Evolutionary conservation across 2,329 filamentous ascomycete species (phyloP).

Genomic region (Calonectria pteridis): DNA sequence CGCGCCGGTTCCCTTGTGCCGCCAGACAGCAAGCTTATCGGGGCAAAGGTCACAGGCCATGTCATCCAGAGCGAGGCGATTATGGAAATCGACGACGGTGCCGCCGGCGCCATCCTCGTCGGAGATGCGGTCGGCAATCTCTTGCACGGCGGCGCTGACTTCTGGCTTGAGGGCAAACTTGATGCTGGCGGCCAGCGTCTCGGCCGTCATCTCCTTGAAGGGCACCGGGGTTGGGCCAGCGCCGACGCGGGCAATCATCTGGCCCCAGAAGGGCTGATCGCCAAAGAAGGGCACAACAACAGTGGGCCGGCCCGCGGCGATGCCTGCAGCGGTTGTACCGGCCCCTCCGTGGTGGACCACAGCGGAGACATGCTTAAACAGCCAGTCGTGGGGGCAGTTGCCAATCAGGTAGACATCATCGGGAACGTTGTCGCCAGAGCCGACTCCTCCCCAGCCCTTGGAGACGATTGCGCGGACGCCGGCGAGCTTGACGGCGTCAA

Average conservation of each 20-base stretch:
- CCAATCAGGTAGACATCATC: slow-evolving; percentile 71
- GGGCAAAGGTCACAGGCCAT: slow-evolving; percentile 67
- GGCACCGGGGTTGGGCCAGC: slow-evolving; percentile 71
- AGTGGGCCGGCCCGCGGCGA: slow-evolving; percentile 70
- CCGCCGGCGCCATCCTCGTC: slow-evolving; percentile 66
- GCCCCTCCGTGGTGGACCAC: slow-evolving; percentile 76
- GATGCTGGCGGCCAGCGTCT: slow-evolving; percentile 68
- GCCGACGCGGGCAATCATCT: slow-evolving; percentile 71
- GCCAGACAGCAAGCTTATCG: slow-evolving; percentile 71
- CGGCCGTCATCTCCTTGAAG: slow-evolving; percentile 68
- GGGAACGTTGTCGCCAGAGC: slow-evolving; percentile 56
- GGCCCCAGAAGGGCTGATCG: slow-evolving; percentile 75
- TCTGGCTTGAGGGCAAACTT: slow-evolving; percentile 62
- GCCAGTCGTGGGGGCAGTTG: slow-evolving; percentile 77
- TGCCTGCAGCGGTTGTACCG: slow-evolving; percentile 73
- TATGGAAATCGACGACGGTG: slow-evolving; percentile 65
- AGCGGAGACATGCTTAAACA: slow-evolving; percentile 69
- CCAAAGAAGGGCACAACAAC: slow-evolving; percentile 77
- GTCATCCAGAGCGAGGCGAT: slow-evolving; percentile 52
- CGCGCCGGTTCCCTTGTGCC: slow-evolving; percentile 65
- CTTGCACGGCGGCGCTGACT: slow-evolving; percentile 51
- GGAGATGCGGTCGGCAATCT: slow-evolving; percentile 65
- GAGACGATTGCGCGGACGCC: slow-evolving; percentile 72
- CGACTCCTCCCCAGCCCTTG: slow-evolving; percentile 74
- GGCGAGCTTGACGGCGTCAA: slow-evolving; percentile 68